These are phyloP conservation scores for Psidium friedrichsthalianum DNA, from an alignment of 345 rosid species.

Conservation along the genomic window DNA sequence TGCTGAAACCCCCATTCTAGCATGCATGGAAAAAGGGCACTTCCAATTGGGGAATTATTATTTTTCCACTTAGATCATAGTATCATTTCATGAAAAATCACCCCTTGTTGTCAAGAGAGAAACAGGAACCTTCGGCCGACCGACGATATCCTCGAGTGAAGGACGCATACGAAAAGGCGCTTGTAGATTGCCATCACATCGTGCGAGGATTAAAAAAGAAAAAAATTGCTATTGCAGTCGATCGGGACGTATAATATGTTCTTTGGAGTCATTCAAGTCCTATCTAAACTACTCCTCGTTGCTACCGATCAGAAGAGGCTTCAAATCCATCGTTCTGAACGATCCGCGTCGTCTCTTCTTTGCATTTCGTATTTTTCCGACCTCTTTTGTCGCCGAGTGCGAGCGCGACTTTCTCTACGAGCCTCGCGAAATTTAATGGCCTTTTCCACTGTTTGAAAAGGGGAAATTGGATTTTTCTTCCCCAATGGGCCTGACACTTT, in stretches of 20 bases:
- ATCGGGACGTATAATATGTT: not conserved
- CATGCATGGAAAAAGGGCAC: not conserved
- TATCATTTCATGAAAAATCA: not conserved
- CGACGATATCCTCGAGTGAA: too few relatives aligned
- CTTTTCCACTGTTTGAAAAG: not conserved
- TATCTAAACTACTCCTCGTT: not conserved
- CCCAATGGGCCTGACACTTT: not conserved
- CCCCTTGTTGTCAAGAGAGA: too few relatives aligned
- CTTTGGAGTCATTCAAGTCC: not conserved
- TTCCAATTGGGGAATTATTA: not conserved
- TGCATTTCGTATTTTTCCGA: not conserved
- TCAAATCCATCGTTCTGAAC: not conserved
- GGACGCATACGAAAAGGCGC: not conserved
- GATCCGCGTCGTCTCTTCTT: not conserved
- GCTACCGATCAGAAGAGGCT: not conserved
- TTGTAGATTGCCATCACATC: too few relatives aligned
- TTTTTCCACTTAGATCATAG: too few relatives aligned
- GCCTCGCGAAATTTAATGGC: not conserved
- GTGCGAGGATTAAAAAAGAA: not conserved
- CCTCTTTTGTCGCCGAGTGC: not conserved
- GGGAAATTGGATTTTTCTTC: too few relatives aligned
- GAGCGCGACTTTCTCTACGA: not conserved
- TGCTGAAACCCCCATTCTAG: not conserved
- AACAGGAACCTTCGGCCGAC: too few relatives aligned
- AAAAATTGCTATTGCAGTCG: too few relatives aligned